phyloP scores from a whole-genome alignment of 306 rosid genomes.

The Parietaria judaica region DNA sequence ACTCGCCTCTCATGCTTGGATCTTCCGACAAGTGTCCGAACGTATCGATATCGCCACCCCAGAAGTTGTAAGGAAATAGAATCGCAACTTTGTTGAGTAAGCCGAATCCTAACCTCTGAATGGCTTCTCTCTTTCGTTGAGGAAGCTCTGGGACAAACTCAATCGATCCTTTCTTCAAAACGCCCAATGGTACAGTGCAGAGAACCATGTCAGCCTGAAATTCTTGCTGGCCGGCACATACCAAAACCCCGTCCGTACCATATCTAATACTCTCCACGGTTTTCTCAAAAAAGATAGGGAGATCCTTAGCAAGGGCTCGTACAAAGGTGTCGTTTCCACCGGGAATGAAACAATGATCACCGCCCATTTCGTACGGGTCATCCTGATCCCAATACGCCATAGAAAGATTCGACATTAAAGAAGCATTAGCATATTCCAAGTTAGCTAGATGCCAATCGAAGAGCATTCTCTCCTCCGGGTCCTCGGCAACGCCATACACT shows the following conservation, averaged over 20 bases:
- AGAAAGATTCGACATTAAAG: constrained; percentile 72
- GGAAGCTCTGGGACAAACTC: constrained; percentile 81
- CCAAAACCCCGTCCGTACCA: constrained; percentile 66
- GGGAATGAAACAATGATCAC: constrained; percentile 89
- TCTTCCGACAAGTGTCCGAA: constrained; percentile 83
- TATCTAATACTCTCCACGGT: constrained; percentile 61
- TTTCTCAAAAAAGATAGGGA: constrained; percentile 71
- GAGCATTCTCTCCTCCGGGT: constrained; percentile 66
- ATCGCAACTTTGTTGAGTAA: constrained; percentile 76
- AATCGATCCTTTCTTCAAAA: constrained; percentile 62
- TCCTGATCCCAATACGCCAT: constrained; percentile 99
- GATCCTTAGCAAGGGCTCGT: constrained; percentile 59
- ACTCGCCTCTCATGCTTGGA: constrained; percentile 81
- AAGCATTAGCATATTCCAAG: constrained; percentile 91
- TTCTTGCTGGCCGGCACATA: constrained; percentile 54
- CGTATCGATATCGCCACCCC: constrained; percentile 90
- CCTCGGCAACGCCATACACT: constrained; percentile 59
- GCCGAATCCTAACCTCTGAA: constrained; percentile 76
- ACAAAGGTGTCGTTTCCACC: constrained; percentile 81
- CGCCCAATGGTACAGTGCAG: constrained; percentile 82
- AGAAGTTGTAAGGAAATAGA: constrained; percentile 72
- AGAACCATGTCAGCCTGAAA: constrained; percentile 62
- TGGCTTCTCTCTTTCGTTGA: constrained; percentile 73
- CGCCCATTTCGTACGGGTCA: constrained; percentile 95
- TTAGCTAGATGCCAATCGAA: constrained; percentile 90